Percentiles rank a stretch among this genome's conserved stretches.
Conservation (phyloP, 2,329 filamentous ascomycete genomes). For the Sclerotinia subarctica region DNA sequence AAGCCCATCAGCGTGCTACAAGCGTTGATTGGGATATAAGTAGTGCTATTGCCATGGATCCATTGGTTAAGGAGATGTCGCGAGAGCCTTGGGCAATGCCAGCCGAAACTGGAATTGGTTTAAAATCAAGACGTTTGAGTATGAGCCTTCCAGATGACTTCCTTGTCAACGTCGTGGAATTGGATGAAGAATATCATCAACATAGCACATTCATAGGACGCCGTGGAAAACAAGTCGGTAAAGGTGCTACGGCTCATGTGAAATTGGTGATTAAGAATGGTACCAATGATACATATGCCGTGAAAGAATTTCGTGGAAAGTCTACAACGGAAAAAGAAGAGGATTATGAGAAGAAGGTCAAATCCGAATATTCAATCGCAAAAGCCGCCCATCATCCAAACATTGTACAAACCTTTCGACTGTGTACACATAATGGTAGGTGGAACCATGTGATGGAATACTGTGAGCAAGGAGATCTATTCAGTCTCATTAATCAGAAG, state of each 20-base stretch:
- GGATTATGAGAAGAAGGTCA: slow-evolving; percentile 85
- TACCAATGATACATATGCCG: slow-evolving; percentile 66
- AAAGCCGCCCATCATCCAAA: slow-evolving; percentile 85
- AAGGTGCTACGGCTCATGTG: slow-evolving; percentile 79
- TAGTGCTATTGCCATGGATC: not conserved
- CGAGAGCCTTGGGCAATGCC: slow-evolving; percentile 56
- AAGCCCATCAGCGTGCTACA: slow-evolving; percentile 23
- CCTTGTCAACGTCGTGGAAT: slow-evolving; percentile 64
- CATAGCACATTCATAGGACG: slow-evolving; percentile 67
- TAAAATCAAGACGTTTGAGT: slow-evolving; percentile 77
- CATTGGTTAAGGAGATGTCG: slow-evolving; percentile 35
- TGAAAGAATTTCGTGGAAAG: slow-evolving; percentile 82
- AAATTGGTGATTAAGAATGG: slow-evolving; percentile 74
- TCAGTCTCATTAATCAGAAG: slow-evolving; percentile 67
- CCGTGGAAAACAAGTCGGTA: slow-evolving; percentile 72
- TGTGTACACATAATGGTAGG: slow-evolving; percentile 70
- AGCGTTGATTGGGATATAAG: slow-evolving; percentile 33
- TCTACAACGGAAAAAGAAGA: slow-evolving; percentile 64
- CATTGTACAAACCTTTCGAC: slow-evolving; percentile 70
- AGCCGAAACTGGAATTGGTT: slow-evolving; percentile 67
- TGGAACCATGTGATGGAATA: slow-evolving; percentile 96
- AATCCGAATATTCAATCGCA: slow-evolving; percentile 84
- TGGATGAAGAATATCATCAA: slow-evolving; percentile 68
- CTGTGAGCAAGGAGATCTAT: slow-evolving; percentile 78
- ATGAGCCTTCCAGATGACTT: slow-evolving; percentile 72